These are phyloP conservation scores for Aplosporella prunicola DNA, from an alignment of 2,329 filamentous ascomycete species.

Conservation along the genomic window DNA sequence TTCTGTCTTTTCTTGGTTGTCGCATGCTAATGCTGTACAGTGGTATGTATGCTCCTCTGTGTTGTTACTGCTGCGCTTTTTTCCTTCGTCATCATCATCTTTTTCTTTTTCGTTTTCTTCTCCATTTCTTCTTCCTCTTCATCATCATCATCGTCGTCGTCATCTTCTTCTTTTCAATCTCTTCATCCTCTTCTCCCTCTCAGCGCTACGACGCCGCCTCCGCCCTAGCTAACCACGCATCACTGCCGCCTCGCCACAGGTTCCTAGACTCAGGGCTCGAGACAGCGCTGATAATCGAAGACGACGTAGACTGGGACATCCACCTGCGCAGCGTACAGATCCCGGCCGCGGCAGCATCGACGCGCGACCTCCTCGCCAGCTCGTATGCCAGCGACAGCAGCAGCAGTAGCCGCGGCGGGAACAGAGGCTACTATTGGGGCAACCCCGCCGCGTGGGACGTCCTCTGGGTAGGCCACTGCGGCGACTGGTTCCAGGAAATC, in stretches of 20 bases:
- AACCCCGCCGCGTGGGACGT: conserved; percentile 31
- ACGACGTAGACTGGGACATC: conserved; percentile 39
- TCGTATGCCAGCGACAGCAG: conserved; percentile 15
- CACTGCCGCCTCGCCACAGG: conserved; percentile 21
- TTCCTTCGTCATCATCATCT: no score
- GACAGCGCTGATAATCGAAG: conserved; percentile 36
- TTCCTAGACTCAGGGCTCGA: conserved; percentile 33
- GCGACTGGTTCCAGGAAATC: conserved; percentile 30
- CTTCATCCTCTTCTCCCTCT: no score
- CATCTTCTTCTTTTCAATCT: no score
- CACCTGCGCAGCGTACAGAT: conserved; percentile 35
- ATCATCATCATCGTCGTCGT: no score
- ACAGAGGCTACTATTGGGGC: no score
- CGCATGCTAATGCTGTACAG: conserved; percentile 32
- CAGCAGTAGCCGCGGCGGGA: no score
- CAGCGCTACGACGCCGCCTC: no score
- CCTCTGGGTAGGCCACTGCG: conserved; percentile 37
- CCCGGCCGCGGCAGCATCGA: conserved; percentile 30
- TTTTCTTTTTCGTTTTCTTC: no score
- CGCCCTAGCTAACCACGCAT: no score
- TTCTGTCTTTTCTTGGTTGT: conserved; percentile 35
- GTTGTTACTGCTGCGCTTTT: no score
- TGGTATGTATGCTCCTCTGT: no score
- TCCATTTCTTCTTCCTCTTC: no score
- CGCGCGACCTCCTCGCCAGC: conserved; percentile 25